These are phyloP conservation scores for Podila epicladia DNA, from an alignment of 192 early-diverging fungal genomes.

Conservation along the genomic window DNA sequence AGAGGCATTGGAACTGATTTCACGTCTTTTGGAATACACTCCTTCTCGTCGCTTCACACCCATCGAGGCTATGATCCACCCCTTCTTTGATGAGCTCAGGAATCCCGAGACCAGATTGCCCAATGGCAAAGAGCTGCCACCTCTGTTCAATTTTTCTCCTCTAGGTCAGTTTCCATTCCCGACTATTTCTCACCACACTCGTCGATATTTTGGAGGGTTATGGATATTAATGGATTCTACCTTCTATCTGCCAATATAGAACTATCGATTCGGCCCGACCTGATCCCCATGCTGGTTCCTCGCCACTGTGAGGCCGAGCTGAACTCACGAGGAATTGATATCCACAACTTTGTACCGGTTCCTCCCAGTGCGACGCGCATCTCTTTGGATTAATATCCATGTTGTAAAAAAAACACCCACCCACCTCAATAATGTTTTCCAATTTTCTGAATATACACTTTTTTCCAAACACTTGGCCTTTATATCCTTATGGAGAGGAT, in stretches of 20 bases:
- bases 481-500: too few relatives aligned
- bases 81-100: conserved; percentile 98
- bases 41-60: conserved; percentile 83
- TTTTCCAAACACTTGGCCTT: too few relatives aligned
- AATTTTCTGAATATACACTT: too few relatives aligned
- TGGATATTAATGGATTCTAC: background rate
- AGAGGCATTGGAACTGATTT: conserved; percentile 90
- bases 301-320: conserved; percentile 75
- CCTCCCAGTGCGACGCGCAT: conserved; percentile 54
- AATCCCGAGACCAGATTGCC: conserved; percentile 82
- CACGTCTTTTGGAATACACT: conserved; percentile 90
- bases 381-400: conserved; percentile 54
- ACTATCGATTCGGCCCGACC: conserved; percentile 86
- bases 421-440: too few relatives aligned
- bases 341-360: conserved; percentile 77
- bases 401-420: too few relatives aligned
- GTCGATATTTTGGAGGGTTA: background rate
- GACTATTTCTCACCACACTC: background rate
- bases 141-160: conserved; percentile 90
- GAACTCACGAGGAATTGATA: conserved; percentile 74
- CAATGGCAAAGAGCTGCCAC: conserved; percentile 85
- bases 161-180: conserved; percentile 60
- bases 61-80: conserved; percentile 91
- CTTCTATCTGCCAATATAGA: conserved; percentile 58
- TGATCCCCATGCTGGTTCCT: conserved; percentile 84